phyloP scores from a whole-genome alignment of 73 alveolate species.

The Durusdinium trenchii region DNA sequence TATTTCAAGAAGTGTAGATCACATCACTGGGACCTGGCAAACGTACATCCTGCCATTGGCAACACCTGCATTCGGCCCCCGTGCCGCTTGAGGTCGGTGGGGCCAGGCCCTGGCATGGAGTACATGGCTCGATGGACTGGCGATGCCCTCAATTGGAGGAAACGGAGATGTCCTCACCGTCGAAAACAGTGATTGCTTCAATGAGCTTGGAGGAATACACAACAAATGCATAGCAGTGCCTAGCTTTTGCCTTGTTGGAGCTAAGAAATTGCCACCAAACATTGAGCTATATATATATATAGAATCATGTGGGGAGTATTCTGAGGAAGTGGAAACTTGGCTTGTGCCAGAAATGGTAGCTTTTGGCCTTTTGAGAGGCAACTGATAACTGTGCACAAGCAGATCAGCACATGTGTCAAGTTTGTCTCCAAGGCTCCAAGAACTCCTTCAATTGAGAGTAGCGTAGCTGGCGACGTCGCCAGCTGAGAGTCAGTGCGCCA shows the following conservation, averaged over 20 bases:
- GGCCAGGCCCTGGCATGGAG: conserved; percentile 78
- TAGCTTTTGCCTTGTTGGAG: no score
- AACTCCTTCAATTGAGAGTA: conserved; percentile 67
- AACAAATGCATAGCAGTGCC: no score
- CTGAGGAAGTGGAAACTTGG: no score
- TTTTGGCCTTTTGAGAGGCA: no score
- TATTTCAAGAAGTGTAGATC: background rate
- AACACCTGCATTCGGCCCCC: background rate
- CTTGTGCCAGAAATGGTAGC: no score
- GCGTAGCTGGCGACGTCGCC: background rate
- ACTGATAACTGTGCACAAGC: no score
- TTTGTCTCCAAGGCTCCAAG: conserved; percentile 39
- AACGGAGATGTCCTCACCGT: background rate
- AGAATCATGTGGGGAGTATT: no score
- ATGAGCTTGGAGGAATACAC: no score
- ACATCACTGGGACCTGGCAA: background rate
- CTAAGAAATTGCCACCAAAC: no score
- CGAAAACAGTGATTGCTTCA: no score
- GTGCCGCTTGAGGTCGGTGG: conserved; percentile 43
- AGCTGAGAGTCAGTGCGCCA: background rate
- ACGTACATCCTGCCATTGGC: background rate
- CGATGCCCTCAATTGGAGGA: background rate
- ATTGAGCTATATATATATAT: no score
- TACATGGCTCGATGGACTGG: conserved; percentile 95
- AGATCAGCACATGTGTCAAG: no score